phyloP scores from a whole-genome alignment of 352 stramenopile genomes.

The Globisporangium megalacanthum region DNA sequence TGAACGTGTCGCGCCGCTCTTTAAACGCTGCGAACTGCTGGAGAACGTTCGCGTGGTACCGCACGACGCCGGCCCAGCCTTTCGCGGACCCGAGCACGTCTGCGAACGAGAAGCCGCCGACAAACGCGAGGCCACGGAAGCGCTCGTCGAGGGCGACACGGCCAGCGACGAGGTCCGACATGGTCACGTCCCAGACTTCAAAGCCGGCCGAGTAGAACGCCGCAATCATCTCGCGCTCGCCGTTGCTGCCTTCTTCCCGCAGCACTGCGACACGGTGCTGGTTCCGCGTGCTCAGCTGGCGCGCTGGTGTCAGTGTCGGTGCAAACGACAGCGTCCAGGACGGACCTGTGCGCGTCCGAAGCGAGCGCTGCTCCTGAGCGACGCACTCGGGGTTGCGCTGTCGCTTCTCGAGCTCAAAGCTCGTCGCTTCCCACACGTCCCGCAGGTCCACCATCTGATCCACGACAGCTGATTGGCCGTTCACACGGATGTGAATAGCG shows the following conservation, averaged over 20 bases:
- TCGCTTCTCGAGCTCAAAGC: constrained; percentile 96
- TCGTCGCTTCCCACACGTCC: constrained; percentile 98
- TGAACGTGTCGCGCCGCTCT: constrained; percentile 96
- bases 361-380: constrained; percentile 88
- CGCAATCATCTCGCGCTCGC: constrained; percentile 98
- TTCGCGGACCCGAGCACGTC: constrained; percentile 99
- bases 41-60: constrained; percentile 94
- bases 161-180: constrained; percentile 94
- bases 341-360: constrained; percentile 85
- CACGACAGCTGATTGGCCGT: constrained; percentile 71
- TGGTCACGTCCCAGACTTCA: constrained; percentile 97
- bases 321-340: constrained; percentile 89
- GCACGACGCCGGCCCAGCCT: constrained; percentile 97
- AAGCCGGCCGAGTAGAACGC: constrained; percentile 97
- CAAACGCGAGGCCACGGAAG: constrained; percentile 97
- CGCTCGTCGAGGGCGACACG: constrained; percentile 88
- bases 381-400: constrained; percentile 97
- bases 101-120: constrained; percentile 98
- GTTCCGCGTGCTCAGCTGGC: constrained; percentile 67
- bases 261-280: constrained; percentile 96
- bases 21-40: constrained; percentile 97
- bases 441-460: constrained; percentile 84
- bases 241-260: constrained; percentile 98
- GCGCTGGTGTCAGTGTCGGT: constrained; percentile 75
- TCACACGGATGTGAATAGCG: constrained; percentile 89